Conservation (phyloP, 169 alveolate species). For the Plasmodium berghei region DNA sequence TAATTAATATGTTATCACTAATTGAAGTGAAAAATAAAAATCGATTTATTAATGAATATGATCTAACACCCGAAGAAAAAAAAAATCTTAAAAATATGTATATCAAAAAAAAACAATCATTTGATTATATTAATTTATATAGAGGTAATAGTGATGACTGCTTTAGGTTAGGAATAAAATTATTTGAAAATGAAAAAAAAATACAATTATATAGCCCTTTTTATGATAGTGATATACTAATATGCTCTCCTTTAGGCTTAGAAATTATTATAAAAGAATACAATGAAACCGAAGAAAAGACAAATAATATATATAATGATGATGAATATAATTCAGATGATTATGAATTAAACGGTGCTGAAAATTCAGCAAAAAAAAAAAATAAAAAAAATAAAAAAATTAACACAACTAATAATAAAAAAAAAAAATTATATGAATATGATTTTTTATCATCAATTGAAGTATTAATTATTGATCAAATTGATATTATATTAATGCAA, state of each 20-base stretch:
- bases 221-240: constrained; percentile 87
- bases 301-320: neutral
- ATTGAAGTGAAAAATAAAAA: constrained; percentile 76
- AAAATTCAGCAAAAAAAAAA: neutral
- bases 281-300: constrained; percentile 17
- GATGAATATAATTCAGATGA: constrained; percentile 25
- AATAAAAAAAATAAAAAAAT: constrained; percentile 14
- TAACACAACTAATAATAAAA: neutral
- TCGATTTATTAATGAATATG: constrained; percentile 82
- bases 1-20: constrained; percentile 64
- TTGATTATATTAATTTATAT: constrained; percentile 81
- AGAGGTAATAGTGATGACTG: constrained; percentile 90
- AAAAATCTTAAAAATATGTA: constrained; percentile 74
- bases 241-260: constrained; percentile 93
- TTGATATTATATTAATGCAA: constrained; percentile 90
- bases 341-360: constrained; percentile 7
- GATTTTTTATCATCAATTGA: constrained; percentile 92
- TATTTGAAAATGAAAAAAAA: constrained; percentile 81
- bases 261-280: constrained; percentile 80
- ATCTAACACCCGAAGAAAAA: constrained; percentile 78
- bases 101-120: constrained; percentile 77
- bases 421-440: constrained; percentile 76
- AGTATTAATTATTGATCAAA: constrained; percentile 86
- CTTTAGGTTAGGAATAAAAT: constrained; percentile 89
- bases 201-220: constrained; percentile 88